Evolutionary conservation across 495 filamentous ascomycete genomes (phyloP), one percentile per base, ranked within the genome.

Genomic region (Rhypophila decipiens): DNA sequence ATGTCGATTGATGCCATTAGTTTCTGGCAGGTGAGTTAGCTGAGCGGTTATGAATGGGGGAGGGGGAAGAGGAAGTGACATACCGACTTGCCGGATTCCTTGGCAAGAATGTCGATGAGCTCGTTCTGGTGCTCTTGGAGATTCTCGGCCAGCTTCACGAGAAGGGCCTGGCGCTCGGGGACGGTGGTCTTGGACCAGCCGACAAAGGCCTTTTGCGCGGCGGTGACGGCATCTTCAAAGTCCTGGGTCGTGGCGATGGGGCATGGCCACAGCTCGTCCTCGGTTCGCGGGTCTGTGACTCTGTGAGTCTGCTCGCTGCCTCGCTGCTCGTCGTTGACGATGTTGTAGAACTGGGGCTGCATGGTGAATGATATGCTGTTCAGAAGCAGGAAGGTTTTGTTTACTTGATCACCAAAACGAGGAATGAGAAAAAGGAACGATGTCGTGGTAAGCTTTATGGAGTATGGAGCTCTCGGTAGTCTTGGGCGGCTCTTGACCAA

Each of bases 211-310:
- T 60, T 55, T 34, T 60, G 61, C 12, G 71, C 74, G 8, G 69
- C 70, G 13, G 55, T 51, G 27, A 78, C 74, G 31, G 75, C 73
- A 41, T 74, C 69, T 39, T 77, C 69, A 41, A 78, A 68, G 59
- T 78, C 75, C 17, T 68, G 23, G 10, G 51, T 44, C 17, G 63
- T 59, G 15, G 71, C 72, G 24, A 70, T 55, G 20, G 74, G 73
- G 35, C 58, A 68, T 18, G 66, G 53, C 69, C 68, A 76, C 19
- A 77, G 66, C 5, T 55, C 59, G 13, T 75, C 68, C 44, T 71
- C 67, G 7, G 71, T 76, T 15, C 68, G 65, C 13, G 73, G 74
- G 49, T 76, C 68, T 45, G 60, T 59, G 31, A 69, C 71, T 9
- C 66, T 51, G 46, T 70, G 64, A 8, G 56, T 53, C 10, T 62